These are phyloP conservation scores for Friedmanniomyces endolithicus DNA, from an alignment of 495 filamentous ascomycete genomes.

Conservation along the genomic window DNA sequence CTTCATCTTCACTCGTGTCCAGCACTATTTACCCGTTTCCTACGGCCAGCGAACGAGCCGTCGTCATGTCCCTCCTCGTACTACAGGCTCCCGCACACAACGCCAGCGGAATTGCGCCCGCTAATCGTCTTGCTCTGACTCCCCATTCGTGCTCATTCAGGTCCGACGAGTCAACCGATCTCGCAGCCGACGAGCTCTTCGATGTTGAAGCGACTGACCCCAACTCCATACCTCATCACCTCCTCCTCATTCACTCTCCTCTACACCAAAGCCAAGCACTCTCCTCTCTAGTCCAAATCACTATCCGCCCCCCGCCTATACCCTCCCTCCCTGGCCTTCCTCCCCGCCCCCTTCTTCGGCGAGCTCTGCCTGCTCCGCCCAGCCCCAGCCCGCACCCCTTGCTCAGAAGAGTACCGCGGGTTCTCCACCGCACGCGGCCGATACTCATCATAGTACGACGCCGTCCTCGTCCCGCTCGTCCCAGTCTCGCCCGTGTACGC, in stretches of 20 bases:
- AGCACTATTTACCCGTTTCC: too few species aligned
- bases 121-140: too few species aligned
- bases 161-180: background rate
- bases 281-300: conserved; percentile 12
- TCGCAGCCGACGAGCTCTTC: too few species aligned
- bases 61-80: background rate
- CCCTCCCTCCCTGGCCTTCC: conserved; percentile 4
- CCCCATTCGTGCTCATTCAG: background rate
- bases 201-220: too few species aligned
- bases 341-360: conserved; percentile 10
- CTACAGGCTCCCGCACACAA: background rate
- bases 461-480: conserved; percentile 2
- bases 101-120: background rate
- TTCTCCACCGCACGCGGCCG: conserved; percentile 7
- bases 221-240: too few species aligned
- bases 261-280: background rate
- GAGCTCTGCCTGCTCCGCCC: conserved; percentile 11
- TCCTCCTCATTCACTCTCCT: too few species aligned
- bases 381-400: background rate
- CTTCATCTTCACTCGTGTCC: background rate
- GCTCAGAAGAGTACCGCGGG: conserved; percentile 5
- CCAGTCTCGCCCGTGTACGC: conserved; percentile 12
- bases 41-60: background rate
- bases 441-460: conserved; percentile 20
- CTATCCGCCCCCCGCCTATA: conserved; percentile 17